Evolutionary conservation across 2,329 filamentous ascomycete genomes (phyloP).

Genomic region (Pseudogymnoascus sp.): DNA sequence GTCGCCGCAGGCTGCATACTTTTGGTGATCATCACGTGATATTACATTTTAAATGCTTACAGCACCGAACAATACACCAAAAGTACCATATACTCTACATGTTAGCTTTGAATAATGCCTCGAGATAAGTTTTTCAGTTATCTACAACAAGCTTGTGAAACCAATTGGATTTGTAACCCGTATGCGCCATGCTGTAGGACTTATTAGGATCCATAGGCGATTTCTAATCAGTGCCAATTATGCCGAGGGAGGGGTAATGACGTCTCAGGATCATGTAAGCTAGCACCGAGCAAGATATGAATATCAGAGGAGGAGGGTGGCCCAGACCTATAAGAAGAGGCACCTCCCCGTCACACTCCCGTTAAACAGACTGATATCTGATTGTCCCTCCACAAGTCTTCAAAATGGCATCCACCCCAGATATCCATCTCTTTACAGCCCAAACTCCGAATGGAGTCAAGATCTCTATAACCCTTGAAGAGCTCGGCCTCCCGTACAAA

Average conservation of each 20-base stretch:
- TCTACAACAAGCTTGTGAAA: neutral
- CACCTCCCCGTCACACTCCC: neutral
- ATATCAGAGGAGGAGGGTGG: neutral
- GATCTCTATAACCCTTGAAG: conserved; percentile 76
- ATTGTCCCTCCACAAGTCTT: conserved; percentile 16
- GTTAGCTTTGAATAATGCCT: neutral
- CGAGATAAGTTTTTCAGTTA: neutral
- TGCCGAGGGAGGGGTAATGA: conserved; percentile 8
- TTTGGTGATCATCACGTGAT: neutral
- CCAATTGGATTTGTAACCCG: neutral
- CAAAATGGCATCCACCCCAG: conserved; percentile 33
- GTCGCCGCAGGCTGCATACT: neutral
- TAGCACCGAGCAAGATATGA: neutral
- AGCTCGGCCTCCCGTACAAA: conserved; percentile 76
- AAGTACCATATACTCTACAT: neutral
- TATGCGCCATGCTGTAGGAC: neutral
- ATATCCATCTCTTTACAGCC: conserved; percentile 44
- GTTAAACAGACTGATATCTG: neutral
- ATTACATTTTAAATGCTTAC: neutral
- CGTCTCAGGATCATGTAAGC: neutral
- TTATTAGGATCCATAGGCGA: neutral
- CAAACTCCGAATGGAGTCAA: conserved; percentile 88
- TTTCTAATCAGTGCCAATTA: neutral
- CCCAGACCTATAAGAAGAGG: neutral
- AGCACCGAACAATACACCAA: neutral